Evolutionary conservation across 1,284 basidiomycete genomes (phyloP), one percentile per base, ranked within the genome.

Genomic region (Trichosporon inkin): DNA sequence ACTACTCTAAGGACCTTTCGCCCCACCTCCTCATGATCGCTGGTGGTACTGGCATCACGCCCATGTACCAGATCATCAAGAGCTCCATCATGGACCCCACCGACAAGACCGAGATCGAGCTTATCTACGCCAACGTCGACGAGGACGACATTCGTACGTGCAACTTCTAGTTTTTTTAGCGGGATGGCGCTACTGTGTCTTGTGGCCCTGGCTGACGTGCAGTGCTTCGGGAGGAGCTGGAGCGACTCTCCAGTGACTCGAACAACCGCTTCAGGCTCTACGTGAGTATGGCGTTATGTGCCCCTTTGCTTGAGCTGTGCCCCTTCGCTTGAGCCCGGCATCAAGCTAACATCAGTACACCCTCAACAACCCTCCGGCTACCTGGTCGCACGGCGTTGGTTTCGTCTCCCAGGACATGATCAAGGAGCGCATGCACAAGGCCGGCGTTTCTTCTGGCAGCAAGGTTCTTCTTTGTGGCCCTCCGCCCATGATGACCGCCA

Each of bases 91-190:
- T 90, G 80, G 90, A 95, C 81, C 86, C 89, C 8, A 74, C 79
- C 56, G 96, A 99, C 83, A 82, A 79, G 67, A 98, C 96, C 40
- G 85, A 85, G 72, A 79, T 94, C 68, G 84, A 81, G 63, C 85
- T 99, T 68, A 90, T 99, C 76, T 99, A 99, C 80, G 95, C 96
- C 69, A 99, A 99, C 80, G 93, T 98, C 75, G 87, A 88, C 82
- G 78, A 84, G 69, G 87, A 88, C 60, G 91, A 94, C 80, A 90
- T 95, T 78, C 83, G 77, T 79, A 57, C 58, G 77, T 70, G 17
- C 16, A 7, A 19, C 10, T 34, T 10, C 22, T 16, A 22, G 6
- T 1, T 32, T 17, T 14, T 17, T 17, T 6, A 10, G 41, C 19
- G 8, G 14, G 5, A 20, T 0, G 17, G 17, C 28, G 16, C 11